phyloP scores from a whole-genome alignment of 176 grass and related monocot species.

The Carex kokanica region DNA sequence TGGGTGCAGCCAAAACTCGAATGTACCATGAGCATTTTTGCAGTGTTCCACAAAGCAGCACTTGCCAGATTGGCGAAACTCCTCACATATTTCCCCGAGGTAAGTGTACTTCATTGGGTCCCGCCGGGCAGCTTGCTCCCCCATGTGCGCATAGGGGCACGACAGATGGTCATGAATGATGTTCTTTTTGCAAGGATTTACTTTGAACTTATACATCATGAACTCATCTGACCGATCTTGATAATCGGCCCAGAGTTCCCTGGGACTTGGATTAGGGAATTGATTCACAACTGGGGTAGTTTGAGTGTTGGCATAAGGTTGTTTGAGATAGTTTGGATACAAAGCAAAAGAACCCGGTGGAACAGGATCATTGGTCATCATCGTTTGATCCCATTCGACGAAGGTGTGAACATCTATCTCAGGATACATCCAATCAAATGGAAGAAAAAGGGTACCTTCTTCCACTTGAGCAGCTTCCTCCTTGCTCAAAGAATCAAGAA shows the following conservation, averaged over 20 bases:
- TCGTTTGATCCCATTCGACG: background rate
- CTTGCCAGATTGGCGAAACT: conserved; percentile 14
- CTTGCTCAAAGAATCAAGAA: background rate
- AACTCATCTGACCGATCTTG: conserved; percentile 35
- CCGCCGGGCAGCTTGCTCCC: conserved; percentile 43
- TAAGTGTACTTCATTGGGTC: conserved; percentile 42
- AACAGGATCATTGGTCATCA: background rate
- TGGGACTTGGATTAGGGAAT: background rate
- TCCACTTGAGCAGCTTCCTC: background rate
- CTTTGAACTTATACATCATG: conserved; percentile 66
- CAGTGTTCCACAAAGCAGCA: conserved; percentile 27
- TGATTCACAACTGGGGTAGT: background rate
- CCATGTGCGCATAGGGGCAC: conserved; percentile 57
- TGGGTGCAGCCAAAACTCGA: conserved; percentile 59
- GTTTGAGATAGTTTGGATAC: background rate
- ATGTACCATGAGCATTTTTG: conserved; percentile 38
- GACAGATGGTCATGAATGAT: conserved; percentile 39
- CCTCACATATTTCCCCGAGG: conserved; percentile 33
- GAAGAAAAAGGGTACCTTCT: background rate
- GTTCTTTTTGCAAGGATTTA: conserved; percentile 32
- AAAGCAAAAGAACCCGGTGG: background rate
- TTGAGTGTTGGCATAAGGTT: background rate
- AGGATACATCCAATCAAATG: background rate
- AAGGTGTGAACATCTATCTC: background rate
- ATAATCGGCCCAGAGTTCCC: background rate